phyloP scores from a whole-genome alignment of 1,284 basidiomycete genomes.

The Ganoderma boninense region DNA sequence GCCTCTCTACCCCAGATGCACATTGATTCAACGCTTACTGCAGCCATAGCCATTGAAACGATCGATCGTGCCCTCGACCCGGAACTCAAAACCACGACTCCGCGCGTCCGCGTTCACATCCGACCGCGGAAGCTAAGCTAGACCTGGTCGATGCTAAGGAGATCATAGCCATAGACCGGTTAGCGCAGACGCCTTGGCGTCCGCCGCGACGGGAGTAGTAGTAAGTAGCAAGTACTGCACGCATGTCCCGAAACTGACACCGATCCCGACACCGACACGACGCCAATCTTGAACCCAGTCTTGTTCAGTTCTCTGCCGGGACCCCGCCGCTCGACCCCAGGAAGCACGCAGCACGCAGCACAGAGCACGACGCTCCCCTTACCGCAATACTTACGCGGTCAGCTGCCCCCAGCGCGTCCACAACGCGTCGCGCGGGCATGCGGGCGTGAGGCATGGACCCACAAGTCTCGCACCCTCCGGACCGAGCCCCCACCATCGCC shows the following conservation, averaged over 20 bases:
- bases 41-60: neutral
- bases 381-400: neutral
- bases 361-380: neutral
- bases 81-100: neutral
- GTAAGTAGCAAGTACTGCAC: no score
- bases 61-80: slow-evolving; percentile 1
- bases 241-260: neutral
- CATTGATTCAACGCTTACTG: neutral
- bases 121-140: neutral
- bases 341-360: neutral
- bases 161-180: neutral
- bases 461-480: neutral
- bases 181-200: slow-evolving; percentile 10
- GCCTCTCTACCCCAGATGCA: neutral
- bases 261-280: no score
- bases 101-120: neutral
- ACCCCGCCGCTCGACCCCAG: neutral
- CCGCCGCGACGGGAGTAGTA: neutral
- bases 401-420: neutral
- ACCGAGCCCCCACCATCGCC: neutral
- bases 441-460: neutral
- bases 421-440: neutral
- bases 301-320: neutral
- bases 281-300: neutral
- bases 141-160: no score